Evolutionary conservation across 768 basidiomycete genomes (phyloP).

Genomic region (Trametes cingulata): DNA sequence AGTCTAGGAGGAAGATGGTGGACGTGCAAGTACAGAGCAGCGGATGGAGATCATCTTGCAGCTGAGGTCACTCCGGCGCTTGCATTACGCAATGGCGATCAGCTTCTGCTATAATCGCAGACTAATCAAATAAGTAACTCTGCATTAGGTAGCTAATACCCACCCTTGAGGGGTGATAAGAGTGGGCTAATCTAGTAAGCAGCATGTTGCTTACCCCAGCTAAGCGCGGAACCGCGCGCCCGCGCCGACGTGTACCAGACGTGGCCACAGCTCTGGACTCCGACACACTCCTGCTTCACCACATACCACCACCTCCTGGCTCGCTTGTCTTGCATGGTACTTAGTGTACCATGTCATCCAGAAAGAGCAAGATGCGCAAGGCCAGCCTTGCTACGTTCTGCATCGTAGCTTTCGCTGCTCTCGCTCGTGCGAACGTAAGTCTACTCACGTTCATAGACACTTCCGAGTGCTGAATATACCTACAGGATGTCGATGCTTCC

Average conservation of each 20-base stretch:
- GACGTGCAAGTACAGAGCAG: background rate
- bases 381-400: conserved; percentile 34
- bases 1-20: background rate
- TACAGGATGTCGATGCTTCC: conserved; percentile 1
- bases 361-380: conserved; percentile 23
- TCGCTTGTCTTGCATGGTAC: background rate
- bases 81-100: background rate
- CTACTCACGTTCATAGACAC: background rate
- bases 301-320: background rate
- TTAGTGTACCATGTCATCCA: background rate
- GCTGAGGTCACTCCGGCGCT: background rate
- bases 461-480: background rate
- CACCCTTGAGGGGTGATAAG: too few species aligned
- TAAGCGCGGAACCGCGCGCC: background rate
- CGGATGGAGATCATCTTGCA: background rate
- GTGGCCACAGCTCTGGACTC: background rate
- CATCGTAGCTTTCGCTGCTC: conserved; percentile 30
- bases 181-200: too few species aligned
- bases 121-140: background rate
- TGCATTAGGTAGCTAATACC: too few species aligned
- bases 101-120: background rate
- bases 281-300: background rate
- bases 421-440: conserved; percentile 24
- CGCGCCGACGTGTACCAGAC: background rate
- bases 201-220: too few species aligned